Evolutionary conservation across 1,284 basidiomycete genomes (phyloP).

Genomic region (Boletus nobilissimus): DNA sequence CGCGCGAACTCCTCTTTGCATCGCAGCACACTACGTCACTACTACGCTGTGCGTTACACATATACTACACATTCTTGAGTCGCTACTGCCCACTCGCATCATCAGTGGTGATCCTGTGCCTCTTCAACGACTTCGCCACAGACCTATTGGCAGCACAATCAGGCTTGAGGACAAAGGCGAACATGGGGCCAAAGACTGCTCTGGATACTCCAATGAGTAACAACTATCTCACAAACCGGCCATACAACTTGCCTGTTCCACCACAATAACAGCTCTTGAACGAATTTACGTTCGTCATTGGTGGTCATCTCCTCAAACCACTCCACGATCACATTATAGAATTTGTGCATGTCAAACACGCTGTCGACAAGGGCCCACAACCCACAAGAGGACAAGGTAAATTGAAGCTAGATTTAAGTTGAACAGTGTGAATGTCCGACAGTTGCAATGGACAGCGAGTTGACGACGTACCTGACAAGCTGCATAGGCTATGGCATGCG

Average conservation of each 20-base stretch:
- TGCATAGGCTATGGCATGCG: too few species aligned
- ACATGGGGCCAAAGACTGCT: background rate
- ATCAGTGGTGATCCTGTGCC: background rate
- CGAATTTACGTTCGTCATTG: background rate
- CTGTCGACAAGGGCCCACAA: background rate
- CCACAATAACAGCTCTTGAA: background rate
- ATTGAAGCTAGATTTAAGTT: background rate
- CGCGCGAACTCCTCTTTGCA: too few species aligned
- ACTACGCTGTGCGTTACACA: too few species aligned
- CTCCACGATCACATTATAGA: background rate
- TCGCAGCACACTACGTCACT: too few species aligned
- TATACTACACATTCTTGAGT: background rate
- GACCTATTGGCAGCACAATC: background rate
- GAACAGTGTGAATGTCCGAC: too few species aligned
- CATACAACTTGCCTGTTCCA: background rate
- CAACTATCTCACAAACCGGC: background rate
- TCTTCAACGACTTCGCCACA: background rate
- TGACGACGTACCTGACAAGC: too few species aligned
- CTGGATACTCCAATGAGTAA: background rate
- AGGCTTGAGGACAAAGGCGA: background rate
- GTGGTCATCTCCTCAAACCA: background rate
- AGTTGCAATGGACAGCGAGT: too few species aligned
- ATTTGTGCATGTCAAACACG: background rate
- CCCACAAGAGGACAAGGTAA: slow-evolving; percentile 2
- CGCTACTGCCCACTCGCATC: too few species aligned